Conservation (phyloP, 352 stramenopile species). For the Globisporangium nunn region DNA sequence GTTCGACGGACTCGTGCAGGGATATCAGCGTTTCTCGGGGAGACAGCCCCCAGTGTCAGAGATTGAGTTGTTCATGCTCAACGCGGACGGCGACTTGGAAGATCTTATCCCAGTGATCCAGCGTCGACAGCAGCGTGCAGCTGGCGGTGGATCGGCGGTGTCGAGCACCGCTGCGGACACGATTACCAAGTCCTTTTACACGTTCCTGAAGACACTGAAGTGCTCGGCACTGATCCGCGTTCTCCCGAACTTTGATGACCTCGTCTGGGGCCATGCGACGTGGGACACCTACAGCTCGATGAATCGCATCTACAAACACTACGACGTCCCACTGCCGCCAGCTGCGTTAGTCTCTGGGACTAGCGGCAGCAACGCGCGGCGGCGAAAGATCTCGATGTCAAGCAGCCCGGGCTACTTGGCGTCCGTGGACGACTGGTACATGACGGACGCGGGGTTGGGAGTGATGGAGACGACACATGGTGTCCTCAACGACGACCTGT, state of each 20-base stretch:
- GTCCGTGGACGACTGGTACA: constrained; percentile 80
- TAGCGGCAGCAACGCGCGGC: constrained; percentile 3
- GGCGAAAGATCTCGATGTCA: constrained; percentile 56
- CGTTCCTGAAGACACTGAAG: constrained; percentile 48
- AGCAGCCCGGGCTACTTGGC: constrained; percentile 70
- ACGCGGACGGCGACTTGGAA: constrained; percentile 46
- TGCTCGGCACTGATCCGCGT: constrained; percentile 74
- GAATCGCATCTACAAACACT: constrained; percentile 79
- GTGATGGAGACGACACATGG: constrained; percentile 73
- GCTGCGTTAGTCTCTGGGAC: background rate
- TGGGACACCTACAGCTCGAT: constrained; percentile 71
- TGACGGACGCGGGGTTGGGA: constrained; percentile 37
- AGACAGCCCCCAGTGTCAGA: constrained; percentile 15
- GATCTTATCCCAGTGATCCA: constrained; percentile 37
- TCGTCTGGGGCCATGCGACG: constrained; percentile 63
- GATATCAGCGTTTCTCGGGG: constrained; percentile 27
- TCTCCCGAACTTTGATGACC: constrained; percentile 39
- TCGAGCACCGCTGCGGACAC: constrained; percentile 1
- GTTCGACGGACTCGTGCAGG: constrained; percentile 43
- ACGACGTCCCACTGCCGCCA: constrained; percentile 47
- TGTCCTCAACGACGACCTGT: constrained; percentile 48
- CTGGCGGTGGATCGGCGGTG: too few species aligned
- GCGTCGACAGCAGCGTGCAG: constrained; percentile 3
- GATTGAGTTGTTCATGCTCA: constrained; percentile 46
- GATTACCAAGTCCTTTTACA: constrained; percentile 26